Conservation (phyloP, 2,329 filamentous ascomycete species). For the Raffaelea arxii region DNA sequence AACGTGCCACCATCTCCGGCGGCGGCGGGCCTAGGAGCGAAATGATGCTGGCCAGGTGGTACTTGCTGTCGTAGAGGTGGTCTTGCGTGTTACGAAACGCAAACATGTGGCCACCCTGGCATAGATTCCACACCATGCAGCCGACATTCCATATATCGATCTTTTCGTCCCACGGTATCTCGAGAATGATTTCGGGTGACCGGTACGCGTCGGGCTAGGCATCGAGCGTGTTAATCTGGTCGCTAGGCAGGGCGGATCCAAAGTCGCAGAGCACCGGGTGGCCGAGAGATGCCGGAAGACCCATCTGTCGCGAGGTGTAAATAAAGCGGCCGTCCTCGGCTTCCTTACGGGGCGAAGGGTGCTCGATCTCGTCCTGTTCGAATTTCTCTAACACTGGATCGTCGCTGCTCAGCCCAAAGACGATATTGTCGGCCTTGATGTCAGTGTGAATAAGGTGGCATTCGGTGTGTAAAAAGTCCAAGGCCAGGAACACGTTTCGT, state of each 20-base stretch:
- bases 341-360: neutral
- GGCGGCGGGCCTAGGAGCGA: neutral
- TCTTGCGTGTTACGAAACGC: neutral
- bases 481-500: neutral
- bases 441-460: neutral
- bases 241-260: neutral
- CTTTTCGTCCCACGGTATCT: conserved; percentile 1
- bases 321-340: neutral
- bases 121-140: conserved; percentile 1
- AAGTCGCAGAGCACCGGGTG: neutral
- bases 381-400: neutral
- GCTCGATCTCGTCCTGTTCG: neutral
- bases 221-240: neutral
- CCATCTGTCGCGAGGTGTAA: neutral
- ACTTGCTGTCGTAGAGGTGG: neutral
- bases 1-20: neutral
- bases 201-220: neutral
- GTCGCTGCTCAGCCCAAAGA: neutral
- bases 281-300: neutral
- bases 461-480: neutral
- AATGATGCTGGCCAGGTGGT: neutral
- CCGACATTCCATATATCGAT: conserved; percentile 3
- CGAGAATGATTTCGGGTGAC: neutral
- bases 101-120: neutral
- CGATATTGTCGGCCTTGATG: neutral